phyloP scores from a whole-genome alignment of 2,329 filamentous ascomycete species.

The Karstenula rhodostoma region DNA sequence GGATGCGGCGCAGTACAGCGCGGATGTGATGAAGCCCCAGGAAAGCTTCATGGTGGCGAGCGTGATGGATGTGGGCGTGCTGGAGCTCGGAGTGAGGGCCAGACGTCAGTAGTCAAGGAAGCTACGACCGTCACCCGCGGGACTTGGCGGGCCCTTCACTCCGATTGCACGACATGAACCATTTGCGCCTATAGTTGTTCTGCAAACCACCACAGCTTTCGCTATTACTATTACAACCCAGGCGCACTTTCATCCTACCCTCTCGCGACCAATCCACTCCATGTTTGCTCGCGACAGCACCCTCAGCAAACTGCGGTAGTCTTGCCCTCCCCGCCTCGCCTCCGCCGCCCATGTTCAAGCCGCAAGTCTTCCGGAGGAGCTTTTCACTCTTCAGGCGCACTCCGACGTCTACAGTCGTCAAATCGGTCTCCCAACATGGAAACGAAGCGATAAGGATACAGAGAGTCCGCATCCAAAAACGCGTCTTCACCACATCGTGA shows the following conservation, averaged over 20 bases:
- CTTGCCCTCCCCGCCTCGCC: constrained; percentile 20
- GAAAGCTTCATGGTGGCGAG: constrained; percentile 56
- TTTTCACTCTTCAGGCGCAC: constrained; percentile 45
- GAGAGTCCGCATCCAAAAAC: constrained; percentile 52
- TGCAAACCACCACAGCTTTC: not conserved
- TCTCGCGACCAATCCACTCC: not conserved
- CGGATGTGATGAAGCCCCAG: constrained; percentile 49
- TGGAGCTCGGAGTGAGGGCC: constrained; percentile 34
- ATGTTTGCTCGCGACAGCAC: constrained; percentile 7
- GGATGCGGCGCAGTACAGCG: constrained; percentile 48
- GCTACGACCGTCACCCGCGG: constrained; percentile 9
- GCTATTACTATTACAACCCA: not conserved
- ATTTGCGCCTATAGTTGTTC: not conserved
- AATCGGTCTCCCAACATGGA: constrained; percentile 40
- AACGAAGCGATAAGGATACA: constrained; percentile 44
- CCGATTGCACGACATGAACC: not conserved
- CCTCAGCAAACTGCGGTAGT: constrained; percentile 18
- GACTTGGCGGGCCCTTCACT: constrained; percentile 5
- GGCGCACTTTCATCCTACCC: not conserved
- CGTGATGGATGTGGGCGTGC: constrained; percentile 21
- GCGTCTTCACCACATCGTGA: constrained; percentile 46
- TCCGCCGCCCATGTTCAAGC: constrained; percentile 47
- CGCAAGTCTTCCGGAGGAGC: constrained; percentile 47
- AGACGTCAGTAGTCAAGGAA: constrained; percentile 29
- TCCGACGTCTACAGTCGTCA: constrained; percentile 33